Evolutionary conservation across 1,284 basidiomycete genomes (phyloP), one percentile per base, ranked within the genome.

Genomic region (Crepidotus sp.): DNA sequence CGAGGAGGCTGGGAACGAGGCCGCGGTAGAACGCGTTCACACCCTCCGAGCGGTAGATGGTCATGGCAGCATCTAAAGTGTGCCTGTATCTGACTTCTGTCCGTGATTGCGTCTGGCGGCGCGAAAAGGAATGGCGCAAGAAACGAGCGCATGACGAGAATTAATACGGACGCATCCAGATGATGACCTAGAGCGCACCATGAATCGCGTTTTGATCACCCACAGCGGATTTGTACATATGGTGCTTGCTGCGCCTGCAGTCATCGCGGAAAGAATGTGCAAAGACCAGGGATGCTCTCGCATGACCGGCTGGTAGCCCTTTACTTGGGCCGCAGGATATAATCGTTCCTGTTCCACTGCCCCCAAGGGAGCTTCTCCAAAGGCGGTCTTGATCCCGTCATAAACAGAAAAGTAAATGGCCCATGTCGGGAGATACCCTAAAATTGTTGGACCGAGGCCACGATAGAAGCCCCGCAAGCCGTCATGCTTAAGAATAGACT

Each of bases 371-470:
- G 66, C 63, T 58, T 81, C 78, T 31, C 88, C 87, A 57, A 93
- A 81, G 26, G 71, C 66, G 18, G 77, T 77, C 71, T 96, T 96
- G 64, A 93, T 86, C 48, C 85, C 79, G 66, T 97, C 93, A 66
- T 96, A 96, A 14, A 97, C 89, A n/a, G 90, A 82, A 62, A 97
- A 97, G 64, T 96, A 97, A 55, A 97, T 97, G 19, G 91, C 93
- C 93, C 93, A 96, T 7, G 93, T 97, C 18, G 93, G 93, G 30
- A 97, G 76, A 65, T 97, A 96, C 6, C 93, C 93, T 4, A 93
- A 75, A 48, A 97, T 77, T 10, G 93, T 97, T n/a, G 93, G 94
- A 7, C 93, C 93, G 19, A 97, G 74, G 10, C 94, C 93, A 32
- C 93, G 80, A 66, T 97, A 97, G 50, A 96, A 71, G 10, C 94